phyloP scores from a whole-genome alignment of 805 yeast species.

The Barnettozyma pratensis region DNA sequence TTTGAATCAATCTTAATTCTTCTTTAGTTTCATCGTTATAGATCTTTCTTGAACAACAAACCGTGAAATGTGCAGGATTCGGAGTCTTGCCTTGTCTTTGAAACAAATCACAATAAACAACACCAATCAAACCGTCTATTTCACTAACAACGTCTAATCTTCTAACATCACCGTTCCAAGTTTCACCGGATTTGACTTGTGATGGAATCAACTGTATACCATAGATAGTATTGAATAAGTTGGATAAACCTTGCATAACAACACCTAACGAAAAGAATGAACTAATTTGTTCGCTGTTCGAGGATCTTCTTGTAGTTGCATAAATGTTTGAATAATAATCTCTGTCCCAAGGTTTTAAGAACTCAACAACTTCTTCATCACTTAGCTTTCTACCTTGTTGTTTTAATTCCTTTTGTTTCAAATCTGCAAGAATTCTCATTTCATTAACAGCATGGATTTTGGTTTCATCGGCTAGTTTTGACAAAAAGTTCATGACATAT shows the following conservation, averaged over 20 bases:
- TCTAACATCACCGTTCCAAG: slow-evolving; percentile 85
- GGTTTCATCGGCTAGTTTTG: slow-evolving; percentile 48
- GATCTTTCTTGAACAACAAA: slow-evolving; percentile 85
- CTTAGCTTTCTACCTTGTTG: slow-evolving; percentile 18
- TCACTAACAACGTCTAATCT: slow-evolving; percentile 72
- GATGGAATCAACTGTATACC: slow-evolving; percentile 73
- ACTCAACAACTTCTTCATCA: slow-evolving; percentile 37
- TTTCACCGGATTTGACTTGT: slow-evolving; percentile 62
- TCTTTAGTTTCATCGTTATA: slow-evolving; percentile 46
- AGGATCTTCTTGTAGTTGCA: slow-evolving; percentile 28
- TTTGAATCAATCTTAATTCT: slow-evolving; percentile 31
- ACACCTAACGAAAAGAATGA: slow-evolving; percentile 80
- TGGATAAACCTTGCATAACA: slow-evolving; percentile 76
- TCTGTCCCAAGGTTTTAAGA: slow-evolving; percentile 87
- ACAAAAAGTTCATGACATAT: slow-evolving; percentile 66
- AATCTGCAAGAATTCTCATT: slow-evolving; percentile 40
- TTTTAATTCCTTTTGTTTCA: slow-evolving; percentile 29
- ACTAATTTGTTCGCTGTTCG: slow-evolving; percentile 45
- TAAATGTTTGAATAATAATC: slow-evolving; percentile 50
- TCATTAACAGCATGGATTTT: slow-evolving; percentile 56
- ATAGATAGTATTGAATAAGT: slow-evolving; percentile 64
- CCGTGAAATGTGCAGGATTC: slow-evolving; percentile 93
- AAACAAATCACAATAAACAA: slow-evolving; percentile 84
- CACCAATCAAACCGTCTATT: slow-evolving; percentile 61
- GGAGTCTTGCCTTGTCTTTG: slow-evolving; percentile 70